Evolutionary conservation across 2,329 filamentous ascomycete genomes (phyloP).

Genomic region (Cyphellophora europaea): DNA sequence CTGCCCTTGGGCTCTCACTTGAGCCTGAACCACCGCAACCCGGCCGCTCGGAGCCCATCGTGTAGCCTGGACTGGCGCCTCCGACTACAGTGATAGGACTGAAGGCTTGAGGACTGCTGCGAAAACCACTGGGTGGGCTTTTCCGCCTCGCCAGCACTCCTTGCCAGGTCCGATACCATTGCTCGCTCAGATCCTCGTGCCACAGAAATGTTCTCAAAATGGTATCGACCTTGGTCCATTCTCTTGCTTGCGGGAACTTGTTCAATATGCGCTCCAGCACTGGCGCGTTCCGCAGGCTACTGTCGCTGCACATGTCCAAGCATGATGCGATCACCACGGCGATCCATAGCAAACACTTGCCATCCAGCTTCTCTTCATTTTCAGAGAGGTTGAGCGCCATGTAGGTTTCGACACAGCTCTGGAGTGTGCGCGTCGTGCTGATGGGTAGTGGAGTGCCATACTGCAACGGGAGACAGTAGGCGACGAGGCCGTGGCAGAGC

Average conservation of each 20-base stretch:
- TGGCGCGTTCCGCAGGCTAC: conserved; percentile 3
- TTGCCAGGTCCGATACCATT: conserved; percentile 9
- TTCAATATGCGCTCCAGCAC: conserved; percentile 8
- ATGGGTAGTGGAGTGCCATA: conserved; percentile 3
- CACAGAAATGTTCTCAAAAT: conserved; percentile 10
- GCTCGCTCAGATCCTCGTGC: conserved; percentile 6
- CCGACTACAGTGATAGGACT: not conserved
- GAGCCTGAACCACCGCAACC: too few species aligned
- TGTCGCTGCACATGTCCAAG: conserved; percentile 5
- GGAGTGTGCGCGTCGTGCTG: not conserved
- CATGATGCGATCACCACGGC: conserved; percentile 6
- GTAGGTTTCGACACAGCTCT: conserved; percentile 6
- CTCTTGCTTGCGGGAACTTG: conserved; percentile 8
- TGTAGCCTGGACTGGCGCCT: too few species aligned
- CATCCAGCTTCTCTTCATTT: conserved; percentile 9
- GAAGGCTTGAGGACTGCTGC: not conserved
- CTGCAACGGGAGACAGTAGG: conserved; percentile 9
- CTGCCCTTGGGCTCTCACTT: not conserved
- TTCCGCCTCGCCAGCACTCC: conserved; percentile 5
- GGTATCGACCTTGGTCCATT: conserved; percentile 7
- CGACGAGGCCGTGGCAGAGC: conserved; percentile 11
- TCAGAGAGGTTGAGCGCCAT: conserved; percentile 7
- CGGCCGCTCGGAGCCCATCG: too few species aligned
- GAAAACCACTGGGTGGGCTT: conserved; percentile 1
- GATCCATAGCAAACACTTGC: conserved; percentile 12